Percentiles rank a stretch among this genome's conserved stretches.
phyloP scores from a whole-genome alignment of 2,329 filamentous ascomycete species.

The Ambrosiella beaveri region DNA sequence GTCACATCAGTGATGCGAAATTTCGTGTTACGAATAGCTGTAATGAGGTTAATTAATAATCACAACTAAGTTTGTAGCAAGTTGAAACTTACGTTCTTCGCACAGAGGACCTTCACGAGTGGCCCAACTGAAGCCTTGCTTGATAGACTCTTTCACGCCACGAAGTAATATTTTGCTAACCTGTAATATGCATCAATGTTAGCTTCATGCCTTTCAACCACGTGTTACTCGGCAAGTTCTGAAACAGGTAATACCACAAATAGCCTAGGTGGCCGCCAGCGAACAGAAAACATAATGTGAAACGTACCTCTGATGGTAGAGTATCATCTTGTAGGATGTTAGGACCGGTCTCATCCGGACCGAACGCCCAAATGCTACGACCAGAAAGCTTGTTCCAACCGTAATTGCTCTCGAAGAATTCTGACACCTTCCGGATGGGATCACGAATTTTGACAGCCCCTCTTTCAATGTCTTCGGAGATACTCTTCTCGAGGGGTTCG shows the following conservation, averaged over 20 bases:
- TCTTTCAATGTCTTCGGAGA: constrained; percentile 84
- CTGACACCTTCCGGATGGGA: constrained; percentile 79
- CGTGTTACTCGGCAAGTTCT: background rate
- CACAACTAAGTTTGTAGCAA: background rate
- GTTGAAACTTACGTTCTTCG: constrained; percentile 62
- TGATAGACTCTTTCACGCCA: constrained; percentile 77
- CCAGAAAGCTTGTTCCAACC: constrained; percentile 92
- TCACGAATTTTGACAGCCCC: constrained; percentile 84
- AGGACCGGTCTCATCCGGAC: constrained; percentile 81
- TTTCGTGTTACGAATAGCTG: constrained; percentile 90
- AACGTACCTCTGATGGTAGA: constrained; percentile 60
- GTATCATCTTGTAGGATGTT: constrained; percentile 97
- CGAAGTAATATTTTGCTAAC: constrained; percentile 84
- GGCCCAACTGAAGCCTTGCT: constrained; percentile 94
- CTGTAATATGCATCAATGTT: constrained; percentile 22
- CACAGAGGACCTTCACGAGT: constrained; percentile 88
- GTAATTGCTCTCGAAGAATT: constrained; percentile 94
- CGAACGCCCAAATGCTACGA: constrained; percentile 96
- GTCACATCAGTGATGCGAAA: constrained; percentile 89
- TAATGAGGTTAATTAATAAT: constrained; percentile 12
- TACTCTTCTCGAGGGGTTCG: constrained; percentile 85
- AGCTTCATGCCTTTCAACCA: background rate
- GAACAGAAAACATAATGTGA: constrained; percentile 4
- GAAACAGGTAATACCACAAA: constrained; percentile 2
- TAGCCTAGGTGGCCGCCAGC: background rate